Base-by-base conservation (phyloP, 163 green algal genomes). In the Prototheca stagnorum region DNA sequence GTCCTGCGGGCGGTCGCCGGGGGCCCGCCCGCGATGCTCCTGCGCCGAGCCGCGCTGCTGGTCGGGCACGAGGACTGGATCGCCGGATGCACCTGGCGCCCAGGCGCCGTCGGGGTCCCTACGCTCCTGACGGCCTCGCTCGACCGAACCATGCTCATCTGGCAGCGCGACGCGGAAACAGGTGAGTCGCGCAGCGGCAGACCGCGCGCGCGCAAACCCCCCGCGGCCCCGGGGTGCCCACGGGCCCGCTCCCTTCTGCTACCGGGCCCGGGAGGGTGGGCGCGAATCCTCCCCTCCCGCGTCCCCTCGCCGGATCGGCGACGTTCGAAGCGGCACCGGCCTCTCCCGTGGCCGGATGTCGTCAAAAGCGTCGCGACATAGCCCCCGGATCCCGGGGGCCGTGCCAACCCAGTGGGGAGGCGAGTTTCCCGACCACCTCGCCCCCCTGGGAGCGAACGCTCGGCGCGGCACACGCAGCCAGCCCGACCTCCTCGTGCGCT, bases 11-110 rank as follows among this genome's bases (percentile, higher is more conserved):
- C 61, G 1, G 50, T 12, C 8, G 43, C 15, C 4, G 34, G 31
- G 33, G 54, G 41, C 11, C 67, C 54, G n/a, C 56, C 41, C 20
- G 68, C 62, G 16, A 55, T 34, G 9, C 53, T 91, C 31, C 79
- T 94, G n/a, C n/a, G n/a, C n/a, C n/a, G n/a, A n/a, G n/a, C n/a
- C 53, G 72, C 77, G 1, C 57, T 97, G 33, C 74, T 97, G 5
- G 57, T 90, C 3, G 85, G 83, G 0, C 88, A 97, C 50, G 87
- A 96, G 54, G 88, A 97, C 61, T 97, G 86, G 86, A 80, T 95
- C 36, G 69, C 87, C 57, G 72, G 59, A 2, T 77, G 91, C 22
- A 51, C 58, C 9, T 97, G 87, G 85, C 58, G 72, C 25, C 82
- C 72, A 0, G n/a, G 20, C 7, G 34, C 31, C 4, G 14, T 27